Conservation (phyloP, 1,284 basidiomycete species). For the Sporisorium exsertum region DNA sequence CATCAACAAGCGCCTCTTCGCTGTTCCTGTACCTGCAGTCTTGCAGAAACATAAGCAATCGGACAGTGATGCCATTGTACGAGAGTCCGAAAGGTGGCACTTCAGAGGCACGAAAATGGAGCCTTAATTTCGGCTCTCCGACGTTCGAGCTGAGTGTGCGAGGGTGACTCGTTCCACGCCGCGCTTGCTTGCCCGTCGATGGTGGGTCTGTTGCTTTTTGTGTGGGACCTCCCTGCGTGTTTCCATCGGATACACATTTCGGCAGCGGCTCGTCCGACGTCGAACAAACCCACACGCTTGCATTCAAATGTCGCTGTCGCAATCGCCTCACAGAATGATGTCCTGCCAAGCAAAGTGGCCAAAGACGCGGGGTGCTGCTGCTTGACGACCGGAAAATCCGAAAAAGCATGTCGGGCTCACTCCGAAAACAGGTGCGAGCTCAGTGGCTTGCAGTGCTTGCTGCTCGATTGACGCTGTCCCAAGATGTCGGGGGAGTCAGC, state of each 20-base stretch:
- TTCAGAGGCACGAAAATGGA: background rate
- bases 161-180: background rate
- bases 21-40: background rate
- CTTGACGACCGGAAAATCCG: conserved; percentile 4
- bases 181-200: background rate
- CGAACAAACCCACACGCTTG: background rate
- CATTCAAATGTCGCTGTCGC: background rate
- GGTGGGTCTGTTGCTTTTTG: too few relatives aligned
- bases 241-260: background rate
- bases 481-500: background rate
- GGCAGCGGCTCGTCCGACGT: background rate
- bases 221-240: background rate
- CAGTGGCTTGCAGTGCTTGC: background rate
- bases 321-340: background rate
- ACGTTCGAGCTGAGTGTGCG: background rate
- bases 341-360: background rate
- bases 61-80: too few relatives aligned
- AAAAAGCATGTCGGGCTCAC: background rate
- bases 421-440: background rate
- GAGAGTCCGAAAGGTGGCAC: background rate
- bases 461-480: background rate
- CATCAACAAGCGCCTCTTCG: too few relatives aligned
- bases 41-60: background rate
- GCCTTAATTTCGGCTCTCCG: background rate
- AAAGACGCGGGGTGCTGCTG: background rate